Base-by-base conservation (phyloP, 176 grass and related monocot species). In the Eragrostis nindensis region DNA sequence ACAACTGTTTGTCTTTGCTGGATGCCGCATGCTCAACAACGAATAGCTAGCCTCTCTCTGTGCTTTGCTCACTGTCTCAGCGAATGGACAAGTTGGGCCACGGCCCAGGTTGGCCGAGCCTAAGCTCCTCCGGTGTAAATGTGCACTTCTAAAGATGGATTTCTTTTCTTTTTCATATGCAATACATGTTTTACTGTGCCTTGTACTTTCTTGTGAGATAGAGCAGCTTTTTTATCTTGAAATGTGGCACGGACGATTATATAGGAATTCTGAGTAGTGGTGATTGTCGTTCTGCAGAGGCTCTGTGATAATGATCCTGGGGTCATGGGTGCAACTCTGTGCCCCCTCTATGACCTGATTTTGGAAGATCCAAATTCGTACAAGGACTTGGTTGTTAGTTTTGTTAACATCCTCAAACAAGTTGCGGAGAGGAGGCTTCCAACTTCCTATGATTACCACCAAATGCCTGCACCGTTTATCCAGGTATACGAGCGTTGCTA, bases 401-500 rank as follows among this genome's bases (percentile, higher is more conserved):
- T 99, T 90, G 91, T 95, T 43, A 93, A 92, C 85, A 99, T 99
- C 83, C 97, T 99, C 52, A 99, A 99, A 89, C 97, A 99, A 87
- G 85, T 99, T 77, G 88, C 93, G 1, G 97, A 99, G 85, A 93
- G 91, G 89, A 95, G 90, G 79, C 97, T 99, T 67, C 97, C 97
- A 0, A 99, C 89, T 83, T 87, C 93, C 14, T 99, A 99, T 5
- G 97, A 99, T 79, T 99, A 99, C 74, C 97, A 99, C 83, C 93
- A 99, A 88, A 99, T 99, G 93, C 90, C 97, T 0, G 97, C 97
- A 59, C 97, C 97, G 52, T 99, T 99, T 89, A 92, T 99, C 86
- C 97, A 99, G 92, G 97, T 96, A 86, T 0, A 18, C 63, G 40
- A 89, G 27, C 10, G 67, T 50, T 69, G 25, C 67, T 62, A 40